These are phyloP conservation scores for Albatrellus ellisii DNA, from an alignment of 768 basidiomycete species.

Conservation along the genomic window DNA sequence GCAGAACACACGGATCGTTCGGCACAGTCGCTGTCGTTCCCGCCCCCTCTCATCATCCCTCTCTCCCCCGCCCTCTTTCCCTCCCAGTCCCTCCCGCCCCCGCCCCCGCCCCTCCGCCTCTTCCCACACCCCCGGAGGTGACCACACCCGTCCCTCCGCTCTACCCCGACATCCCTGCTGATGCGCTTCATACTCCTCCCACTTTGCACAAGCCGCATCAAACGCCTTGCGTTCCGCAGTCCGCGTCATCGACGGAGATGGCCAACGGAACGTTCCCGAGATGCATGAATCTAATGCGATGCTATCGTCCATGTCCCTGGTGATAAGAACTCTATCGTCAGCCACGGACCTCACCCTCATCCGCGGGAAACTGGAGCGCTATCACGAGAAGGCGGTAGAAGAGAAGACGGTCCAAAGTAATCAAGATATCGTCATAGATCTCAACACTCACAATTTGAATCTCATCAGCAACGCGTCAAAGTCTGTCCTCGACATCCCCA, in stretches of 20 bases:
- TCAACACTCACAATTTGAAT: constrained; percentile 45
- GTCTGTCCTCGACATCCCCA: constrained; percentile 42
- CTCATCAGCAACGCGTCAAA: constrained; percentile 44
- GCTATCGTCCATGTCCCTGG: constrained; percentile 55
- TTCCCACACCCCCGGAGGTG: neutral
- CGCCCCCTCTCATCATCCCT: neutral
- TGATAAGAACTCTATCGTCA: neutral
- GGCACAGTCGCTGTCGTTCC: constrained; percentile 28
- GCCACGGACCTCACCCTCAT: neutral
- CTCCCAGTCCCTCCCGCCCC: constrained; percentile 1
- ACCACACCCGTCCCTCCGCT: constrained; percentile 3
- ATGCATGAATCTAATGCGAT: constrained; percentile 33
- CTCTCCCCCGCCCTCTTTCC: neutral
- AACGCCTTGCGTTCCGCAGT: constrained; percentile 42
- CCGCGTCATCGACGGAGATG: constrained; percentile 24
- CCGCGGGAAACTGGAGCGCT: neutral
- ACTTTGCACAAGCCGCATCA: constrained; percentile 42
- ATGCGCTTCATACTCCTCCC: constrained; percentile 36
- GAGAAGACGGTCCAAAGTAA: too few relatives aligned
- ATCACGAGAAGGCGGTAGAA: neutral
- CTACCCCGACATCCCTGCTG: constrained; percentile 19
- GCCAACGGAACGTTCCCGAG: constrained; percentile 38
- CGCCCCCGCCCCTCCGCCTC: neutral
- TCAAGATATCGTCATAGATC: too few relatives aligned
- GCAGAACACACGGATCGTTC: constrained; percentile 39